Percentiles rank a stretch among this genome's conserved stretches.
Conservation (phyloP, 495 filamentous ascomycete genomes). For the Tuber microsphaerosporum region DNA sequence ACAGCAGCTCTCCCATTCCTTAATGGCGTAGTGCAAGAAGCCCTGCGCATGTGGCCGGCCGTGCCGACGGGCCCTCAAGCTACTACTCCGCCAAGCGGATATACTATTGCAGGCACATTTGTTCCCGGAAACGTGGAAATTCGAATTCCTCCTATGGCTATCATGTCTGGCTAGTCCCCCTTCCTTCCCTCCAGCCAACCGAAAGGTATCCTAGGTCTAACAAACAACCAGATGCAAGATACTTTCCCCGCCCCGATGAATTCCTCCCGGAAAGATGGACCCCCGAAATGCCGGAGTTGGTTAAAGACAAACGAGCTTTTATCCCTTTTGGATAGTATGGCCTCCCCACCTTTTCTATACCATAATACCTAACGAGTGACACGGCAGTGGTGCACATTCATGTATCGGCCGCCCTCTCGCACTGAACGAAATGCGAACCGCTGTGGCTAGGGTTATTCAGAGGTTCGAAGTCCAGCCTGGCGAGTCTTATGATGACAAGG, state of each 20-base stretch:
- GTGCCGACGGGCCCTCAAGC: constrained; percentile 47
- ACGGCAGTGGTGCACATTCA: constrained; percentile 5
- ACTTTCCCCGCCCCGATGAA: constrained; percentile 25
- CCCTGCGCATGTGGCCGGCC: constrained; percentile 50
- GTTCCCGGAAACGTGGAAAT: constrained; percentile 43
- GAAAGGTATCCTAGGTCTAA: constrained; percentile 21
- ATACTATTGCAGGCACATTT: constrained; percentile 45
- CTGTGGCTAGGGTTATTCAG: constrained; percentile 3
- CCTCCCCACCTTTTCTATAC: background rate
- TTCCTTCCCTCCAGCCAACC: background rate
- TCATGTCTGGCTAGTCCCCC: background rate
- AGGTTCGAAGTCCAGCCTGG: constrained; percentile 7
- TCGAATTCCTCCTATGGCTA: background rate
- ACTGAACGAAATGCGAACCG: constrained; percentile 11
- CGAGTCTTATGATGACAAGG: constrained; percentile 6
- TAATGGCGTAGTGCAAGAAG: constrained; percentile 51
- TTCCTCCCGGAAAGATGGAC: constrained; percentile 35
- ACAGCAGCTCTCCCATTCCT: constrained; percentile 40
- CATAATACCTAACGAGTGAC: background rate
- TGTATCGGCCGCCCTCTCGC: constrained; percentile 20
- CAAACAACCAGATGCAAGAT: constrained; percentile 14
- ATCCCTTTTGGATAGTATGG: constrained; percentile 15
- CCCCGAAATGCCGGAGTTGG: background rate
- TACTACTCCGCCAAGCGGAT: constrained; percentile 46
- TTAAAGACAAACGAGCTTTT: constrained; percentile 14